Evolutionary conservation across 2,329 filamentous ascomycete species (phyloP).

Genomic region (Calonectria naviculata): DNA sequence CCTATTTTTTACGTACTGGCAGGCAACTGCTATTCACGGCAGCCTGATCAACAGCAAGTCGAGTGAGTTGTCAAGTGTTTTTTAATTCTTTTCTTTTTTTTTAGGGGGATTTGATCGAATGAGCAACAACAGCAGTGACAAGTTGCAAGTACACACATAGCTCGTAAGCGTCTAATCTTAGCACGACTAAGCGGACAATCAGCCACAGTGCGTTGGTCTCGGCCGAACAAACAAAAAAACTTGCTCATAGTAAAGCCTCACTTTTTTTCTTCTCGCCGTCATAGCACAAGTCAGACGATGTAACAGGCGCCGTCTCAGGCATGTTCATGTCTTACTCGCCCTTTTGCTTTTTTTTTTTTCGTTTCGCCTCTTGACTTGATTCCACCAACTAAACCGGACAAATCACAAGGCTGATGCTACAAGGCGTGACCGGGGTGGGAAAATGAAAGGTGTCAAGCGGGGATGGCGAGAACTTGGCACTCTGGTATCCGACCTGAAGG

Average conservation of each 20-base stretch:
- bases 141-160: neutral
- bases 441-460: neutral
- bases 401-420: neutral
- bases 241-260: neutral
- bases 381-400: slow-evolving; percentile 11
- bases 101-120: neutral
- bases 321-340: neutral
- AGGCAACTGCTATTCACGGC: neutral
- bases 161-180: neutral
- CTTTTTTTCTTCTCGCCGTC: neutral
- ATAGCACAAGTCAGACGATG: neutral
- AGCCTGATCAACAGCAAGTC: neutral
- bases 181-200: neutral
- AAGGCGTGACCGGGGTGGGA: neutral
- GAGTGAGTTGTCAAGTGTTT: too few relatives aligned
- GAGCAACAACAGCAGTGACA: neutral
- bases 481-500: too few relatives aligned
- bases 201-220: neutral
- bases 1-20: neutral
- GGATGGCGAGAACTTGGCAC: too few relatives aligned
- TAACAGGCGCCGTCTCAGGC: slow-evolving; percentile 8
- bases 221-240: neutral
- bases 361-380: neutral
- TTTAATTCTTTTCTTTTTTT: neutral
- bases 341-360: neutral